These are phyloP conservation scores for Stellera chamaejasme DNA, from an alignment of 345 rosid genomes.

Conservation along the genomic window DNA sequence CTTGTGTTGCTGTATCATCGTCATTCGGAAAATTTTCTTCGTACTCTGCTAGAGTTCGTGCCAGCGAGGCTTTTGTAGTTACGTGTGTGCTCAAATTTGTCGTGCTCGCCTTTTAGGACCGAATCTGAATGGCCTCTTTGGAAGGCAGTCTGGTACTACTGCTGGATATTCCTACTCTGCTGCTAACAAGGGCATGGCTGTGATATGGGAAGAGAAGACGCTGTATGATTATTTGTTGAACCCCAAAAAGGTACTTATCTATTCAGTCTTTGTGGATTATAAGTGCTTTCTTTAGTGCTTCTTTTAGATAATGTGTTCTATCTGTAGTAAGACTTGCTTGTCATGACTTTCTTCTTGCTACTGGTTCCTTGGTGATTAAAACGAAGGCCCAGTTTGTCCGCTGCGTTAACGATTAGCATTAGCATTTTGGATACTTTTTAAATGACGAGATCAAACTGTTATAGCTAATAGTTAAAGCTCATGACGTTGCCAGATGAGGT, in stretches of 20 bases:
- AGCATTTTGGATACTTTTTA: too few relatives aligned
- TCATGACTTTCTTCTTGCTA: background rate
- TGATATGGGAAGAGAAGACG: constrained; percentile 70
- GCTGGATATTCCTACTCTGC: constrained; percentile 68
- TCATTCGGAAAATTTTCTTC: too few relatives aligned
- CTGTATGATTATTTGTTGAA: constrained; percentile 74
- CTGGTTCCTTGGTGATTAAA: too few relatives aligned
- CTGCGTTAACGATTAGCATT: too few relatives aligned
- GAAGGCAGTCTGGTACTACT: constrained; percentile 70
- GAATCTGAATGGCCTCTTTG: constrained; percentile 78
- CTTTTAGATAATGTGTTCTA: background rate
- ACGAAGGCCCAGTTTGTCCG: too few relatives aligned
- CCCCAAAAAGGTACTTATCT: constrained; percentile 57
- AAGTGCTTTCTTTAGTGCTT: background rate
- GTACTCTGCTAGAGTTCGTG: background rate
- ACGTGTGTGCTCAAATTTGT: background rate
- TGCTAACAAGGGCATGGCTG: constrained; percentile 80
- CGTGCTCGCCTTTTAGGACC: constrained; percentile 40
- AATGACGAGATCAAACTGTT: too few relatives aligned
- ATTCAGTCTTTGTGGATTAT: background rate
- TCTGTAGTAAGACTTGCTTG: background rate
- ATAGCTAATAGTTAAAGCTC: too few relatives aligned
- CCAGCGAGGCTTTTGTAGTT: background rate
- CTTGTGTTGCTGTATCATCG: too few relatives aligned
- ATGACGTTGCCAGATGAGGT: too few relatives aligned